Percentiles rank a stretch among this genome's conserved stretches.
Conservation (phyloP, 2,329 filamentous ascomycete species). For the Aspergillus viridinutans region DNA sequence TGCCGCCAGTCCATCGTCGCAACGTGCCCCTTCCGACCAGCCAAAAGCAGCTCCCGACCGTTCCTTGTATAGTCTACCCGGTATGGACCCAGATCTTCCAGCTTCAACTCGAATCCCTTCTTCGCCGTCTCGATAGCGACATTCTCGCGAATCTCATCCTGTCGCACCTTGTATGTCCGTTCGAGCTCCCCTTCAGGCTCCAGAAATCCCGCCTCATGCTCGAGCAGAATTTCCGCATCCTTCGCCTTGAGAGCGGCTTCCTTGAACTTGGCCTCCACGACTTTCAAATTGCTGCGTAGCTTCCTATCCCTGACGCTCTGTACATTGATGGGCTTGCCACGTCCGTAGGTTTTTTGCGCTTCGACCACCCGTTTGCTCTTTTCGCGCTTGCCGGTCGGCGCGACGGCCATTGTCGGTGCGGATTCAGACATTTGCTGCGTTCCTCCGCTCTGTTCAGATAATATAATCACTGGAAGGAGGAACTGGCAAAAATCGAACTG, state of each 20-base stretch:
- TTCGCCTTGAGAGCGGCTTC: slow-evolving; percentile 79
- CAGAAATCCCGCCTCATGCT: slow-evolving; percentile 79
- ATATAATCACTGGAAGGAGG: too few species aligned
- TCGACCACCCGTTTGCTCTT: slow-evolving; percentile 38
- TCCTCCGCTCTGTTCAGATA: neutral
- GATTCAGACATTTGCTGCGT: slow-evolving; percentile 26
- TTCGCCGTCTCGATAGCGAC: slow-evolving; percentile 81
- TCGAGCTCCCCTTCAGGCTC: slow-evolving; percentile 87
- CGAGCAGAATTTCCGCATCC: slow-evolving; percentile 90
- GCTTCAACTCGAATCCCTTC: slow-evolving; percentile 85
- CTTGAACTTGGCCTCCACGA: slow-evolving; percentile 77
- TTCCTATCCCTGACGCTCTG: slow-evolving; percentile 84
- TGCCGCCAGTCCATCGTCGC: slow-evolving; percentile 95
- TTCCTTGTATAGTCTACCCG: slow-evolving; percentile 84
- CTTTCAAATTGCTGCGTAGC: slow-evolving; percentile 71
- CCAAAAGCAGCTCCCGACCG: slow-evolving; percentile 78
- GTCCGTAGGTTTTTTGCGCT: slow-evolving; percentile 75
- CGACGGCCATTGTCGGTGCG: slow-evolving; percentile 25
- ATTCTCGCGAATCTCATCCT: slow-evolving; percentile 73
- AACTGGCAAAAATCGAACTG: too few species aligned
- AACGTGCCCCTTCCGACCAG: slow-evolving; percentile 87
- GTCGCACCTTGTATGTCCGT: slow-evolving; percentile 84
- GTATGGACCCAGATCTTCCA: slow-evolving; percentile 82
- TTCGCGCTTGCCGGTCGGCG: slow-evolving; percentile 33
- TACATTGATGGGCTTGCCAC: slow-evolving; percentile 70